Conservation (phyloP, 2,329 filamentous ascomycete species). For the Claviceps maximensis region DNA sequence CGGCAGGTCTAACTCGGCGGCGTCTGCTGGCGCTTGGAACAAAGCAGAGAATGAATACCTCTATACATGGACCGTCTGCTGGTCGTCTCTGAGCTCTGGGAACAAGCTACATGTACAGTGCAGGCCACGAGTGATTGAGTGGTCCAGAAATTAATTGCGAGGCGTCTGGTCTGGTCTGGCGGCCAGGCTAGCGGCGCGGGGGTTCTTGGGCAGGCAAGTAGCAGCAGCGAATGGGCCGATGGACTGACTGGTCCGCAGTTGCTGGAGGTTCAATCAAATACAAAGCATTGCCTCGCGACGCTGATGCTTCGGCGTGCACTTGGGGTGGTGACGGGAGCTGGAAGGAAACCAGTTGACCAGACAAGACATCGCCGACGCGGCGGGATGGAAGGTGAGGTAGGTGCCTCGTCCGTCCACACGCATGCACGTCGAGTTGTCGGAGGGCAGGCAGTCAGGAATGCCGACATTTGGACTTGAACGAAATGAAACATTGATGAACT, state of each 20-base stretch:
- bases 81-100: background rate
- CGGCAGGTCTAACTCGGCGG: background rate
- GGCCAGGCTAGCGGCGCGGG: background rate
- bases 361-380: no score
- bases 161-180: background rate
- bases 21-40: background rate
- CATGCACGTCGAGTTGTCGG: no score
- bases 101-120: background rate
- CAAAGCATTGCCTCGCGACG: no score
- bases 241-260: no score
- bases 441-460: no score
- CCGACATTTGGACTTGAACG: no score
- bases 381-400: no score
- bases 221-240: background rate
- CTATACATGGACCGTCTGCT: background rate
- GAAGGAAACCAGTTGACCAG: no score
- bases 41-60: background rate
- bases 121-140: background rate
- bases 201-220: background rate
- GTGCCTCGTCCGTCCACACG: no score
- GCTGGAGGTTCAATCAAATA: no score
- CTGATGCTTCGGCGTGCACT: background rate
- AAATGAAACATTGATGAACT: no score
- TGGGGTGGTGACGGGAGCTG: no score
- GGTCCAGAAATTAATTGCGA: background rate